Evolutionary conservation across 331 rosid genomes (phyloP).

Genomic region (Quercus lobata): DNA sequence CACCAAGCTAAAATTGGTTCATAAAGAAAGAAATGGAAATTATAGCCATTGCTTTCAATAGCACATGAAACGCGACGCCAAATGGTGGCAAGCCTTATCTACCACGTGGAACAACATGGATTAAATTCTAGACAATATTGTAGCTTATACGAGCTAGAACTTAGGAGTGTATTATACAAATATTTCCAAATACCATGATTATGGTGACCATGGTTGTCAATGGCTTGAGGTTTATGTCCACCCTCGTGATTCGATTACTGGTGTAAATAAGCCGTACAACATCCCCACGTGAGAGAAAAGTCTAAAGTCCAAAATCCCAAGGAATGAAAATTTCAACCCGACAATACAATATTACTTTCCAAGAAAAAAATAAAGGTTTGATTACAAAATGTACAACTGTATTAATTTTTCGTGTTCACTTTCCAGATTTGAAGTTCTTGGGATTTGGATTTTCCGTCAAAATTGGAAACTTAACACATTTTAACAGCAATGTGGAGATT

Average conservation of each 20-base stretch:
- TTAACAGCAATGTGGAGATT: background rate
- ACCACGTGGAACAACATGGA: too few species aligned
- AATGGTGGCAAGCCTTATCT: too few species aligned
- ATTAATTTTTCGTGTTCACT: background rate
- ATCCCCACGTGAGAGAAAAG: background rate
- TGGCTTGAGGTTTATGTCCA: background rate
- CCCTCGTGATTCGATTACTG: conserved; percentile 1
- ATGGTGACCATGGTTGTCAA: background rate
- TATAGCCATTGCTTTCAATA: too few species aligned
- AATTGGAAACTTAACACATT: background rate
- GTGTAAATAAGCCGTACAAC: conserved; percentile 8
- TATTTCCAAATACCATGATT: background rate
- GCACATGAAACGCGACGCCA: too few species aligned
- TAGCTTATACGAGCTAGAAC: background rate
- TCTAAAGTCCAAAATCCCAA: conserved; percentile 17
- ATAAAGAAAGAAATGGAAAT: too few species aligned
- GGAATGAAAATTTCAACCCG: background rate
- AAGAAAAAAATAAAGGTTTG: background rate
- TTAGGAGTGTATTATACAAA: background rate
- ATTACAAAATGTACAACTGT: background rate
- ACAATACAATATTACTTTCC: background rate
- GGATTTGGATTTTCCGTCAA: conserved; percentile 2
- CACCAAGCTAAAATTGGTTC: too few species aligned
- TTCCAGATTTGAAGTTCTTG: conserved; percentile 5
- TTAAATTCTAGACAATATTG: too few species aligned